Evolutionary conservation across 176 grass and related monocot species (phyloP).

Genomic region (Musa itinerans): DNA sequence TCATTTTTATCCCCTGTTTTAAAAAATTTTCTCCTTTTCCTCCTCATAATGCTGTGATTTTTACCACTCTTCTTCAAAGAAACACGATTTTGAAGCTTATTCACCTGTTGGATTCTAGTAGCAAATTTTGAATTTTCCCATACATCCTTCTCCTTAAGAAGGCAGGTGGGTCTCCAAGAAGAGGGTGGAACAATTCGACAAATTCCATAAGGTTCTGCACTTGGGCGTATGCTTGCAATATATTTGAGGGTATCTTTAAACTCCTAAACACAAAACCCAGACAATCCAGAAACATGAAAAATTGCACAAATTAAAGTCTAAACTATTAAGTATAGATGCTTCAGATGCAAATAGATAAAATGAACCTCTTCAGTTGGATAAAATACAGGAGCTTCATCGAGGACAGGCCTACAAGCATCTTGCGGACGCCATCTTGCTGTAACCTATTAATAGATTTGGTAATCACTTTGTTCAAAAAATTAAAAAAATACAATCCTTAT

Average conservation of each 20-base stretch:
- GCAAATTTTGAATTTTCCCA: slow-evolving; percentile 74
- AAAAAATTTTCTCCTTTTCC: slow-evolving; percentile 47
- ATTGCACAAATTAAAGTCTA: background rate
- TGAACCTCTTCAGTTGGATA: slow-evolving; percentile 25
- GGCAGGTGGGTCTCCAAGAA: slow-evolving; percentile 80
- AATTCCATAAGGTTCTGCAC: slow-evolving; percentile 72
- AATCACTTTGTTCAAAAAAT: background rate
- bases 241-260: slow-evolving; percentile 89
- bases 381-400: slow-evolving; percentile 30
- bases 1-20: slow-evolving; percentile 36
- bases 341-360: background rate
- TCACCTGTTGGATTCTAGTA: slow-evolving; percentile 64
- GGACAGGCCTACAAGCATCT: slow-evolving; percentile 7
- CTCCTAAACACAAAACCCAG: slow-evolving; percentile 31
- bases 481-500: background rate
- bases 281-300: background rate
- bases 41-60: slow-evolving; percentile 52
- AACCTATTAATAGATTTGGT: slow-evolving; percentile 8
- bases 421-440: slow-evolving; percentile 20
- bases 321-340: background rate
- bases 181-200: slow-evolving; percentile 87
- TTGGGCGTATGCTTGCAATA: slow-evolving; percentile 60
- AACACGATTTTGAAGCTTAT: slow-evolving; percentile 90
- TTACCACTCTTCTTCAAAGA: slow-evolving; percentile 47
- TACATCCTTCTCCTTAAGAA: slow-evolving; percentile 58